These are phyloP conservation scores for Corynascus novoguineensis DNA, from an alignment of 495 filamentous ascomycete species.

Conservation along the genomic window DNA sequence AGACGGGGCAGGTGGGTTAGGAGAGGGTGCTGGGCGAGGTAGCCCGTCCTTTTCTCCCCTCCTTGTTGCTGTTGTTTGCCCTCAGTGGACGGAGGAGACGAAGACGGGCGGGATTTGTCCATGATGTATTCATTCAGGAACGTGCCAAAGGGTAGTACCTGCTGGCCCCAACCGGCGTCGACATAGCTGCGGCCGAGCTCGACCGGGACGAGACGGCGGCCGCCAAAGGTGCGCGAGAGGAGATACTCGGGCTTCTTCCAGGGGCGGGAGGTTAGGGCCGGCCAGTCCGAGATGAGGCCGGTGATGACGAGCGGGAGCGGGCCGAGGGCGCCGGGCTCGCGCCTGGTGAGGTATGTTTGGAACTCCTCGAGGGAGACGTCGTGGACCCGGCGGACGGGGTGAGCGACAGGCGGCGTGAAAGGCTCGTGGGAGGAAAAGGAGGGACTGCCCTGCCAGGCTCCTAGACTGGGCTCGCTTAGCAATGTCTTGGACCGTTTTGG, in stretches of 20 bases:
- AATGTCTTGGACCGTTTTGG: neutral
- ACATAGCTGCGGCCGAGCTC: conserved; percentile 90
- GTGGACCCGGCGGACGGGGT: conserved; percentile 32
- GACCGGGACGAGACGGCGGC: conserved; percentile 75
- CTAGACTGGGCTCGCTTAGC: neutral
- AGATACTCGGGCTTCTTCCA: conserved; percentile 77
- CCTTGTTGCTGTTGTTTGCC: neutral
- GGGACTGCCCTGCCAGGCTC: conserved; percentile 21
- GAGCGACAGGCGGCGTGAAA: conserved; percentile 38
- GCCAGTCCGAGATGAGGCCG: conserved; percentile 63
- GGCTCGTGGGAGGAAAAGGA: conserved; percentile 39
- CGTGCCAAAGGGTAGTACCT: conserved; percentile 66
- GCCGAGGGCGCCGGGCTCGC: conserved; percentile 16
- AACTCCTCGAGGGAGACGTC: conserved; percentile 57
- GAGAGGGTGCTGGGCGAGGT: conserved; percentile 77
- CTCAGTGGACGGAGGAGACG: neutral
- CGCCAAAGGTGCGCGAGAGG: conserved; percentile 65
- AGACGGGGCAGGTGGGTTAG: conserved; percentile 62
- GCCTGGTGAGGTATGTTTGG: conserved; percentile 51
- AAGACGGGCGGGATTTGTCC: conserved; percentile 17
- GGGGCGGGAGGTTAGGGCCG: conserved; percentile 58
- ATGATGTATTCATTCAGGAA: conserved; percentile 59
- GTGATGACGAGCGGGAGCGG: conserved; percentile 66
- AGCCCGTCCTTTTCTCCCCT: conserved; percentile 44
- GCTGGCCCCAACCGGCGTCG: conserved; percentile 79